Conservation (phyloP, 148 eudicot genomes). For the Vaccinium myrtillus region DNA sequence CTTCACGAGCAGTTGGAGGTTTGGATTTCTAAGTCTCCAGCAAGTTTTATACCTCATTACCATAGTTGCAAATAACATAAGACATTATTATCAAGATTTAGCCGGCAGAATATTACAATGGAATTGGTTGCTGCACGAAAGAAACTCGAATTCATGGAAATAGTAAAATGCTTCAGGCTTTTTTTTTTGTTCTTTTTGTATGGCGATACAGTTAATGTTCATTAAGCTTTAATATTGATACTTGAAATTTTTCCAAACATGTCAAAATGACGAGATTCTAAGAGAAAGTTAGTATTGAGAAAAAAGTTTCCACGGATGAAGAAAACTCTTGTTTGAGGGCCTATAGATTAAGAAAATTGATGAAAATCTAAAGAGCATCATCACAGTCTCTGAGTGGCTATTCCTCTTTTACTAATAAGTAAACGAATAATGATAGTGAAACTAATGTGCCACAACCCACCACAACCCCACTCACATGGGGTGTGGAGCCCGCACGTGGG, state of each 20-base stretch:
- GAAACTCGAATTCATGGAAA: not conserved
- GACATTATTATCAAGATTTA: not conserved
- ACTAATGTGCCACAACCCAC: too few relatives aligned
- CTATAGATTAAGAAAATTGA: not conserved
- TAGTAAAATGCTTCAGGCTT: not conserved
- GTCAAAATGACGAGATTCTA: not conserved
- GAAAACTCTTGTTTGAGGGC: not conserved
- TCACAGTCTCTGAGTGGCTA: not conserved
- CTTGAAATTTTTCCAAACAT: not conserved
- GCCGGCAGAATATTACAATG: not conserved
- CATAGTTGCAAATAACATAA: not conserved
- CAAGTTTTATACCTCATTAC: not conserved
- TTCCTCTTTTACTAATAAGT: not conserved
- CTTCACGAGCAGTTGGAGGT: slow-evolving; percentile 87
- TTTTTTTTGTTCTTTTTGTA: not conserved
- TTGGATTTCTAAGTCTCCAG: not conserved
- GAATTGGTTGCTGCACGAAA: not conserved
- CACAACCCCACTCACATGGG: too few relatives aligned
- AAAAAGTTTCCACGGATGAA: not conserved
- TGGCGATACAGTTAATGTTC: not conserved
- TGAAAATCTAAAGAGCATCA: not conserved
- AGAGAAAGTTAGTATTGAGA: not conserved
- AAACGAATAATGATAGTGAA: too few relatives aligned
- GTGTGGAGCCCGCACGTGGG: too few relatives aligned
- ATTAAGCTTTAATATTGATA: not conserved